These are phyloP conservation scores for Circinella minor DNA, from an alignment of 371 early-diverging fungal genomes.

Conservation along the genomic window DNA sequence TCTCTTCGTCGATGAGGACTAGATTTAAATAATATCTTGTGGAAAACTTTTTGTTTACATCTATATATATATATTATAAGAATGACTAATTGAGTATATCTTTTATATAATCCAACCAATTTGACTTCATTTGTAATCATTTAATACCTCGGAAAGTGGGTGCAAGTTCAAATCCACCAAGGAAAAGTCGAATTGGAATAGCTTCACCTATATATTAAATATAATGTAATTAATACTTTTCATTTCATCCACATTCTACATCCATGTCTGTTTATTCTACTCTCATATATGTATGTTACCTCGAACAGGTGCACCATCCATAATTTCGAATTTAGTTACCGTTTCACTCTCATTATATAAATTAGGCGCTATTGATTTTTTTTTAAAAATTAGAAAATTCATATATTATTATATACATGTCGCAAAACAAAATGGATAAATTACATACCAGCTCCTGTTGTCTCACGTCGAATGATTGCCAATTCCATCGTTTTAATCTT, in stretches of 20 bases:
- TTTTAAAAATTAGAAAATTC: too few species aligned
- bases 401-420: neutral
- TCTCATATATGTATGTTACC: constrained; percentile 43
- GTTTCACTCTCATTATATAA: constrained; percentile 98
- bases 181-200: constrained; percentile 96
- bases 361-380: constrained; percentile 73
- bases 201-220: constrained; percentile 75
- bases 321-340: constrained; percentile 97
- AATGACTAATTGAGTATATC: too few species aligned
- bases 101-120: too few species aligned
- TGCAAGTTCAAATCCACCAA: constrained; percentile 96
- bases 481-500: constrained; percentile 99
- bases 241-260: neutral
- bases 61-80: constrained; percentile 17
- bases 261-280: neutral
- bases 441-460: constrained; percentile 79
- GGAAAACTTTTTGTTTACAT: constrained; percentile 96
- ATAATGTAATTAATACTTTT: neutral
- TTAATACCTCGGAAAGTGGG: constrained; percentile 73
- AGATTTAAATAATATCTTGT: constrained; percentile 96
- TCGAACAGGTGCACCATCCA: constrained; percentile 98
- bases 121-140: neutral
- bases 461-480: constrained; percentile 96
- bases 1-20: constrained; percentile 97
- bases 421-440: neutral